phyloP scores from a whole-genome alignment of 306 rosid genomes.

The Betula pendula region DNA sequence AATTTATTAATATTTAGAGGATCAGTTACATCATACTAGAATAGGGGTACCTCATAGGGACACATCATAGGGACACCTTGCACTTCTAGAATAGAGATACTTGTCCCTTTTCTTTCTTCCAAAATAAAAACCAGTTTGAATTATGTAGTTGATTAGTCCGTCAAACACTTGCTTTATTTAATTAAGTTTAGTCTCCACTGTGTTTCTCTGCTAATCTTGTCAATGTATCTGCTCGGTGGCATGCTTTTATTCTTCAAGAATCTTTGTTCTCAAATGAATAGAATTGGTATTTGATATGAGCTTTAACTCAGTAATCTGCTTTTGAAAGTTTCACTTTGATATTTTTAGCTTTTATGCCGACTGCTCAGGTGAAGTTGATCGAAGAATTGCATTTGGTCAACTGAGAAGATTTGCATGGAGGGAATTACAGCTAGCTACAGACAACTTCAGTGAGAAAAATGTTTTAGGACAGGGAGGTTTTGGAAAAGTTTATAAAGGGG shows the following conservation, averaged over 20 bases:
- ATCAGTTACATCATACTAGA: too few relatives aligned
- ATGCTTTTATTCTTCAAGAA: constrained; percentile 11
- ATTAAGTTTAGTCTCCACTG: background rate
- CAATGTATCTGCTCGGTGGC: background rate
- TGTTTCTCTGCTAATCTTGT: background rate
- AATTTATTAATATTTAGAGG: too few relatives aligned
- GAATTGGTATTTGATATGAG: constrained; percentile 11
- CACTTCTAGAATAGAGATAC: too few relatives aligned
- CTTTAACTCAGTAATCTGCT: background rate
- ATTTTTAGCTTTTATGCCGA: constrained; percentile 30
- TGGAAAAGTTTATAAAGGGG: constrained; percentile 98
- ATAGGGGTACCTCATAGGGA: too few relatives aligned
- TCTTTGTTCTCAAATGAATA: constrained; percentile 7
- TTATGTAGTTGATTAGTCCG: background rate
- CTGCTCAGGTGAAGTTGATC: constrained; percentile 86
- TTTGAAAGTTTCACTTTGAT: background rate
- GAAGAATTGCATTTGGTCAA: constrained; percentile 96
- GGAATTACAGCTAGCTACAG: constrained; percentile 91
- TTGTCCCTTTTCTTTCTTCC: too few relatives aligned
- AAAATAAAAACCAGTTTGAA: background rate
- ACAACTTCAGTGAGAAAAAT: constrained; percentile 83
- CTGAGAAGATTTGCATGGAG: constrained; percentile 88
- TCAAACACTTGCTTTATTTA: background rate
- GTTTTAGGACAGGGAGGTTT: constrained; percentile 99
- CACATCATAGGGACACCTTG: too few relatives aligned